phyloP scores from a whole-genome alignment of 2,329 filamentous ascomycete species.

The Elsinoe ampelina region DNA sequence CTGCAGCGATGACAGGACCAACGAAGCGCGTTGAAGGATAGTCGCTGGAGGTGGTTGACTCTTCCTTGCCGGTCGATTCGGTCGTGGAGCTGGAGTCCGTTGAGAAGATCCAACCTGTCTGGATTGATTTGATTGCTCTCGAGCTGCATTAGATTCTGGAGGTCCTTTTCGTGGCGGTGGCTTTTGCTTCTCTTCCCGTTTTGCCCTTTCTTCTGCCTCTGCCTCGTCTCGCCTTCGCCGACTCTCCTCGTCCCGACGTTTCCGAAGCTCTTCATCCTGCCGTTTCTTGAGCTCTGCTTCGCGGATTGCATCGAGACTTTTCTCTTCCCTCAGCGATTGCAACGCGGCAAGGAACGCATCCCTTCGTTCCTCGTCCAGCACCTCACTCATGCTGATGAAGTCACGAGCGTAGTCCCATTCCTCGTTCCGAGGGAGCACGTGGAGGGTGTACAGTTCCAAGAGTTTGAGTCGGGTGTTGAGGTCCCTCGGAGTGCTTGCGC shows the following conservation, averaged over 20 bases:
- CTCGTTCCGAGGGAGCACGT: conserved; percentile 84
- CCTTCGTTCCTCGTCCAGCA: conserved; percentile 83
- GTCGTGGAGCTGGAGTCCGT: conserved; percentile 8
- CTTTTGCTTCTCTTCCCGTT: conserved; percentile 27
- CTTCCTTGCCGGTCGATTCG: conserved; percentile 27
- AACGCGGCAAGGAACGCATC: conserved; percentile 83
- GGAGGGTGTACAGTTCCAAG: conserved; percentile 87
- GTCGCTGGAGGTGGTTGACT: conserved; percentile 26
- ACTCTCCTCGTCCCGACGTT: conserved; percentile 37
- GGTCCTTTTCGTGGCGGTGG: not conserved
- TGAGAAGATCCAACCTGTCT: not conserved
- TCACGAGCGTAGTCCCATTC: conserved; percentile 94
- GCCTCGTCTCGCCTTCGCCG: conserved; percentile 28
- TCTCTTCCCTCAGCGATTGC: conserved; percentile 75
- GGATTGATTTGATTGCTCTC: not conserved
- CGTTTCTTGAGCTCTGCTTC: conserved; percentile 55
- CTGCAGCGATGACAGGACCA: conserved; percentile 39
- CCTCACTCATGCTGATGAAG: conserved; percentile 77
- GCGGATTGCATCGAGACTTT: conserved; percentile 58
- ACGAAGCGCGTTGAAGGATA: conserved; percentile 35
- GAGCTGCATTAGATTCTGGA: not conserved
- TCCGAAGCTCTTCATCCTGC: conserved; percentile 40
- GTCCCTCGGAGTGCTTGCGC: conserved; percentile 70
- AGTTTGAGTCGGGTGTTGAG: conserved; percentile 80
- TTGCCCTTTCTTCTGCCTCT: conserved; percentile 32